These are phyloP conservation scores for Pythium brachiatum DNA, from an alignment of 352 stramenopile genomes.

Conservation along the genomic window DNA sequence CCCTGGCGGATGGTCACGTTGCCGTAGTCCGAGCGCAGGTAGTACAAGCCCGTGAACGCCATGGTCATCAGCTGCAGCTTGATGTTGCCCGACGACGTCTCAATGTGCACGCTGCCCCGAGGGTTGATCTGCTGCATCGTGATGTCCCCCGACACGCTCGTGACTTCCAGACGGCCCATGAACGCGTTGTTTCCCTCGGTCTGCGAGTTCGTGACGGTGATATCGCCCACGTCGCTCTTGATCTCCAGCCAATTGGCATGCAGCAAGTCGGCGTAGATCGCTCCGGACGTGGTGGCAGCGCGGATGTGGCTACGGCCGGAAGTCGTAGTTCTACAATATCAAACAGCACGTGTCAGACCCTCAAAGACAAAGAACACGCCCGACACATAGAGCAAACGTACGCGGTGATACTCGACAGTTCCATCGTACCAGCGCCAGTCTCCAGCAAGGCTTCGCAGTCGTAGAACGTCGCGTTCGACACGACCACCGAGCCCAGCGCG, in stretches of 20 bases:
- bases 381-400: no score
- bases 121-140: constrained; percentile 44
- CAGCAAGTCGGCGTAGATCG: constrained; percentile 40
- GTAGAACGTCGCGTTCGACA: constrained; percentile 44
- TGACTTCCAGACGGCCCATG: constrained; percentile 63
- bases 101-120: constrained; percentile 57
- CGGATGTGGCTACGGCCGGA: constrained; percentile 50
- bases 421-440: constrained; percentile 48
- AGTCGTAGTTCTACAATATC: constrained; percentile 33
- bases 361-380: not conserved
- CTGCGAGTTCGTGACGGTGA: constrained; percentile 34
- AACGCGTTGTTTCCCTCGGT: constrained; percentile 65
- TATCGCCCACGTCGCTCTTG: constrained; percentile 39
- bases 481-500: constrained; percentile 40
- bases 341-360: not conserved
- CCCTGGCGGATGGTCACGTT: constrained; percentile 54
- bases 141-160: constrained; percentile 55
- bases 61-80: constrained; percentile 48
- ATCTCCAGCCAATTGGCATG: constrained; percentile 62
- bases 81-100: constrained; percentile 65
- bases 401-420: constrained; percentile 38
- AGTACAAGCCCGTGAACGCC: constrained; percentile 65
- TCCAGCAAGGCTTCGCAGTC: constrained; percentile 53
- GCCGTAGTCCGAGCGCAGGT: constrained; percentile 59
- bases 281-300: constrained; percentile 44